Percentiles rank a stretch among this genome's conserved stretches.
Evolutionary conservation across 225 moss, liverwort and hornwort genomes (phyloP).

Genomic region (Physcomitrellopsis africana): DNA sequence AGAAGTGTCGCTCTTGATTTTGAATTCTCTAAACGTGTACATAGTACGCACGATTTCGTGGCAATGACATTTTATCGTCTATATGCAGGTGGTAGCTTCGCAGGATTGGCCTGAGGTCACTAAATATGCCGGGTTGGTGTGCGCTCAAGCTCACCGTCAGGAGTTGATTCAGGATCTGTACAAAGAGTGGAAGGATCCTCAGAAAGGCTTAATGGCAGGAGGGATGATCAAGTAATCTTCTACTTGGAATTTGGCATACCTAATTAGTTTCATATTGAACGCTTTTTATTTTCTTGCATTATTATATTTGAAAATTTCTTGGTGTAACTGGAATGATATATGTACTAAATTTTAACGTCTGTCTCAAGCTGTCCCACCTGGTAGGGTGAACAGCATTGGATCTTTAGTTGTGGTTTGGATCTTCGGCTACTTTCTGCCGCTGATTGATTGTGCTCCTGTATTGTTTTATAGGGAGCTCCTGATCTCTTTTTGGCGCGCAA

Average conservation of each 20-base stretch:
- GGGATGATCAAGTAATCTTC: conserved; percentile 90
- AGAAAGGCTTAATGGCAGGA: conserved; percentile 79
- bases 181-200: conserved; percentile 92
- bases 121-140: conserved; percentile 93
- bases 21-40: neutral
- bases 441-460: neutral
- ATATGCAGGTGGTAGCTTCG: conserved; percentile 82
- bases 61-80: neutral
- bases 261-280: too few species aligned
- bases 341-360: too few species aligned
- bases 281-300: too few species aligned
- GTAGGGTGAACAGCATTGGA: neutral
- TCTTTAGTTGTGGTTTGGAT: too few species aligned
- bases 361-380: too few species aligned
- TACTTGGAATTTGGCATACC: too few species aligned
- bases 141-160: conserved; percentile 95
- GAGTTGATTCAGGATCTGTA: conserved; percentile 91
- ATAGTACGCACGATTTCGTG: neutral
- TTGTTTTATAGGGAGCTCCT: conserved; percentile 44
- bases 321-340: too few species aligned
- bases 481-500: conserved; percentile 58
- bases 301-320: too few species aligned
- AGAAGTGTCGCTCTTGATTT: neutral
- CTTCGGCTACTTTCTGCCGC: fast-evolving
- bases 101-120: conserved; percentile 99